Evolutionary conservation across 2,329 filamentous ascomycete genomes (phyloP).

Genomic region (Peltaster fructicola): DNA sequence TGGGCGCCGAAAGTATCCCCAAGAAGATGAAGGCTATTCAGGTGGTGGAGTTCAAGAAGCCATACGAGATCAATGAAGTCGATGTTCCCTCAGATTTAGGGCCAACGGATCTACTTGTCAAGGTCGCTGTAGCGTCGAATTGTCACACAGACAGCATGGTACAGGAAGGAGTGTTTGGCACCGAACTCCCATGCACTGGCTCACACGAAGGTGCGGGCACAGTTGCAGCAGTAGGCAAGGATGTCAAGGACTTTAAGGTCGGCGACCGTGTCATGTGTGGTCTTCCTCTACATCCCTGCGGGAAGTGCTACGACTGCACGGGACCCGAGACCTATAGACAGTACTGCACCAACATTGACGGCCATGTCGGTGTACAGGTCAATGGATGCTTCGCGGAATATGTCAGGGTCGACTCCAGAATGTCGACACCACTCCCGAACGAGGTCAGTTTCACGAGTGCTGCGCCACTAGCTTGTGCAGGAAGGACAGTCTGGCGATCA

Average conservation of each 20-base stretch:
- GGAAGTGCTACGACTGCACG: slow-evolving; percentile 34
- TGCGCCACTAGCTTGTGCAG: slow-evolving; percentile 40
- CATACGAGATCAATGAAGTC: slow-evolving; percentile 35
- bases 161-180: slow-evolving; percentile 29
- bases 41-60: slow-evolving; percentile 34
- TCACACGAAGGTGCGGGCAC: slow-evolving; percentile 42
- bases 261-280: slow-evolving; percentile 41
- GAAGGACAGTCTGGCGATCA: slow-evolving; percentile 33
- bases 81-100: slow-evolving; percentile 29
- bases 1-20: slow-evolving; percentile 18
- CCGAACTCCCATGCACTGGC: slow-evolving; percentile 32
- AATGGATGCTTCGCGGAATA: slow-evolving; percentile 43
- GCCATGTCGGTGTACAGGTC: slow-evolving; percentile 31
- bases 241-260: slow-evolving; percentile 24
- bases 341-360: slow-evolving; percentile 32
- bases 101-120: slow-evolving; percentile 40
- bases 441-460: slow-evolving; percentile 32
- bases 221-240: slow-evolving; percentile 29
- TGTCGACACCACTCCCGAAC: slow-evolving; percentile 30
- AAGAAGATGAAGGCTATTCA: slow-evolving; percentile 31
- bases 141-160: slow-evolving; percentile 48
- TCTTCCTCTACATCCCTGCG: slow-evolving; percentile 35
- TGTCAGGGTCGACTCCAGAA: slow-evolving; percentile 31
- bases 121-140: slow-evolving; percentile 40
- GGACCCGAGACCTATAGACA: slow-evolving; percentile 32